Base-by-base conservation (phyloP, 1,284 basidiomycete species). In the Ustanciosporium gigantosporum region DNA sequence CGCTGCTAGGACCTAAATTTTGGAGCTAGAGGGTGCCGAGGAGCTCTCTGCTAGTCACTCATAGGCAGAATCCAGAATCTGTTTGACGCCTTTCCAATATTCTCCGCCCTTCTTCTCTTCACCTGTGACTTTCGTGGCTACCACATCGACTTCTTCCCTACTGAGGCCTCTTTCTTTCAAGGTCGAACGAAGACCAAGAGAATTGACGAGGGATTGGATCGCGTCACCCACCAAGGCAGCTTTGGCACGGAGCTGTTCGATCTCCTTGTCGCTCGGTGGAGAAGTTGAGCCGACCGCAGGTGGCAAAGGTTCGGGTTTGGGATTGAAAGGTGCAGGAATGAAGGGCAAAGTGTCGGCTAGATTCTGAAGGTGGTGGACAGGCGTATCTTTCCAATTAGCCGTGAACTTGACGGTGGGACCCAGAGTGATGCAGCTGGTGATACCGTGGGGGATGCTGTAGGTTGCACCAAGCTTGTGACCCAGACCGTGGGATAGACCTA, bases 351-450 rank as follows among this genome's bases (percentile, higher is more conserved):
- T 53, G 9, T 65, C 67, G 2, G 68, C 57, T 1, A 72, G 57
- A 14, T 67, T 67, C 17, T 49, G 35, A 15, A 72, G 51, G 24
- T 68, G 65, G 7, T 37, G 32, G 14, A 52, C n/a, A 0, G 49
- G 41, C 0, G 66, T 72, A 2, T 47, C 34, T 21, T 46, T 43
- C 13, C 17, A 48, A 6, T 32, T 19, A 4, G 65, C 55, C 1
- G 47, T 47, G 31, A 59, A 53, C 11, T 41, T 40, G 16, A 72
- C 46, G 2, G 57, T 36, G 2, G 40, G 16, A 0, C 37, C 56
- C 8, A 91, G 83, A 2, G 89, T 90, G 40, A 90, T 79, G 76
- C 89, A 90, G 19, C 87, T 88, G 5, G 89, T 90, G 62, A 89
- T 87, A 3, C 89, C 89, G 74, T 91, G 89, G 9, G 86, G 85